Conservation (phyloP, 306 rosid genomes). For the Arachis stenosperma region DNA sequence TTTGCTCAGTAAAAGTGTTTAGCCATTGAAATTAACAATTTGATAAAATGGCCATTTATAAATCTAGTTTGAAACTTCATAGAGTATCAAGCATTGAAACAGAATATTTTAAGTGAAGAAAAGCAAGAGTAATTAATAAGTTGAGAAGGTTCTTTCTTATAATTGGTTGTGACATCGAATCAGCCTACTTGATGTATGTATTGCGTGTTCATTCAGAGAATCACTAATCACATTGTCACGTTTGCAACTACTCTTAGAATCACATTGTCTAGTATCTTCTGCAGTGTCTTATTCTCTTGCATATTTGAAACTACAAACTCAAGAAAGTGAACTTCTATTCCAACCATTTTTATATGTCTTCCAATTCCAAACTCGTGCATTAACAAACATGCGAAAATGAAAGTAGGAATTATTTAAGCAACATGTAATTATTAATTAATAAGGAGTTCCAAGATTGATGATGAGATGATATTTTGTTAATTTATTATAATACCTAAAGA, state of each 20-base stretch:
- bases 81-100: background rate
- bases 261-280: slow-evolving; percentile 29
- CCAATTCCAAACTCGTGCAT: slow-evolving; percentile 3
- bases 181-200: too few relatives aligned
- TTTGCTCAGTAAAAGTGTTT: too few relatives aligned
- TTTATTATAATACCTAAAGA: too few relatives aligned
- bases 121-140: background rate
- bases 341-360: slow-evolving; percentile 18
- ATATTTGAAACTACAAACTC: slow-evolving; percentile 36
- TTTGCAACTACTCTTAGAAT: background rate
- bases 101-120: background rate
- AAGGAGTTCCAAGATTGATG: background rate
- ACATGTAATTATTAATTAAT: too few relatives aligned
- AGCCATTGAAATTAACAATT: too few relatives aligned
- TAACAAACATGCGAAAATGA: background rate
- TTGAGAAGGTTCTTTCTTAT: background rate
- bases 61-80: background rate
- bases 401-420: background rate
- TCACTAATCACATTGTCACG: background rate
- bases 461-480: too few relatives aligned
- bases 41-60: too few relatives aligned
- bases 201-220: slow-evolving; percentile 10
- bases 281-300: slow-evolving; percentile 31
- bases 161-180: background rate
- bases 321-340: slow-evolving; percentile 11